Conservation (phyloP, 371 early-diverging fungal species). For the Gilbertella persicaria region DNA sequence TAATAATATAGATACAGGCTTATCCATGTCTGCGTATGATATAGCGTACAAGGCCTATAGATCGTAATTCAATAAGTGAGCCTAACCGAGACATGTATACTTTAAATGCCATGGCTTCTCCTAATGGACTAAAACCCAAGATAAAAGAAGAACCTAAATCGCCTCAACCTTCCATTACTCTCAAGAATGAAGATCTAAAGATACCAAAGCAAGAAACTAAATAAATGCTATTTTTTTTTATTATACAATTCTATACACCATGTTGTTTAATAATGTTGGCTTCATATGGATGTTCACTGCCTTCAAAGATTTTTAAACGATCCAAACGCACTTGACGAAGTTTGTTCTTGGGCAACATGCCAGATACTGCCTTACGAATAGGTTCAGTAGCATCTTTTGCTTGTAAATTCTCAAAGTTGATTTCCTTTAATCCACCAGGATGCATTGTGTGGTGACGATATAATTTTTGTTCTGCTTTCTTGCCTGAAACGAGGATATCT, state of each 20-base stretch:
- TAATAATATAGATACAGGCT: not conserved
- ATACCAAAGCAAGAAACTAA: not conserved
- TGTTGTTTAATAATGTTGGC: conserved; percentile 86
- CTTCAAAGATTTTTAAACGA: conserved; percentile 88
- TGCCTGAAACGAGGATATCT: conserved; percentile 82
- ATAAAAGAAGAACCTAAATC: not conserved
- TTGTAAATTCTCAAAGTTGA: conserved; percentile 73
- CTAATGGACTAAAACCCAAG: not conserved
- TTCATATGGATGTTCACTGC: conserved; percentile 88
- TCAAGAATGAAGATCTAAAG: not conserved
- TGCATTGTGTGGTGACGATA: conserved; percentile 91
- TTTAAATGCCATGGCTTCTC: not conserved
- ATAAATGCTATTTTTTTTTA: not conserved
- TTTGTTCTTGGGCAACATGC: conserved; percentile 96
- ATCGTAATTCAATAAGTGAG: too few relatives aligned
- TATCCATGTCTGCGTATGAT: too few relatives aligned
- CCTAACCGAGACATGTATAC: too few relatives aligned
- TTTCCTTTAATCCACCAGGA: conserved; percentile 91
- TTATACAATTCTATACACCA: conserved; percentile 50
- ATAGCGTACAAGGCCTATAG: not conserved
- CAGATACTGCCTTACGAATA: conserved; percentile 91
- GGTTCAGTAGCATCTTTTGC: conserved; percentile 81
- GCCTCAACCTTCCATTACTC: not conserved
- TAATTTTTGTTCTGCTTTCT: conserved; percentile 85
- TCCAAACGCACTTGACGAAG: conserved; percentile 79